Base-by-base conservation (phyloP, 2,329 filamentous ascomycete species). In the Colletotrichum magnum region DNA sequence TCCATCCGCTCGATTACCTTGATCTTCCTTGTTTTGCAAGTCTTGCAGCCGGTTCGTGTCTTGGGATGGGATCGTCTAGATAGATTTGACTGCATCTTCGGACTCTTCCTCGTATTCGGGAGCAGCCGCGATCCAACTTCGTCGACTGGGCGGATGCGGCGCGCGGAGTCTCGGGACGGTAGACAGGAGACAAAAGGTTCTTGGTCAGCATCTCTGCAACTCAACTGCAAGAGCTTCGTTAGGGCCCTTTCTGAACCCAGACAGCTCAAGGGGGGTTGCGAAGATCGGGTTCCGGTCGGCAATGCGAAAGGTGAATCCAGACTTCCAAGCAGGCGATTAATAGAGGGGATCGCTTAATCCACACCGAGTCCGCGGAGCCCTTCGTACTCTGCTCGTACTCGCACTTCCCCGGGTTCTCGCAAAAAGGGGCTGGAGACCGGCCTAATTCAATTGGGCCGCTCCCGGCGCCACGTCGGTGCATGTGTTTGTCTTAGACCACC, bases 11-110 rank as follows among this genome's bases (percentile, higher is more conserved):
- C 2, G 70, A 66, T 60, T 36, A 80, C 80, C 77, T 83, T 83
- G 57, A 83, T 80, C 73, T 83, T 83, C 39, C 81, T 76, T 9
- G 73, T 63, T 66, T 83, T 83, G 68, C 81, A 83, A 1, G 75
- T 79, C 32, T 75, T 68, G 67, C 81, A 83, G 2, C 80, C 81
- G 1, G 79, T 82, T 56, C 80, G 75, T 43, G 79, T 79, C 74
- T 82, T 82, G 16, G 63, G 67, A 50, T 71, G 71, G 13, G 68
- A 63, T 48, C 70, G 58, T 39, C 70, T 63, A 18, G 70, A 69
- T 18, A 64, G 32, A 56, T 70, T 67, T 24, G 66, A 60, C 56
- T 69, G 66, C 66, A 69, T 69, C 13, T 66, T 66, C 66, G 66
- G 32, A 56, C 28, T 50, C 50, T 69, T 69, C 32, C 32, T 36